Base-by-base conservation (phyloP, 305 asterid species). In the Rubia balearica region DNA sequence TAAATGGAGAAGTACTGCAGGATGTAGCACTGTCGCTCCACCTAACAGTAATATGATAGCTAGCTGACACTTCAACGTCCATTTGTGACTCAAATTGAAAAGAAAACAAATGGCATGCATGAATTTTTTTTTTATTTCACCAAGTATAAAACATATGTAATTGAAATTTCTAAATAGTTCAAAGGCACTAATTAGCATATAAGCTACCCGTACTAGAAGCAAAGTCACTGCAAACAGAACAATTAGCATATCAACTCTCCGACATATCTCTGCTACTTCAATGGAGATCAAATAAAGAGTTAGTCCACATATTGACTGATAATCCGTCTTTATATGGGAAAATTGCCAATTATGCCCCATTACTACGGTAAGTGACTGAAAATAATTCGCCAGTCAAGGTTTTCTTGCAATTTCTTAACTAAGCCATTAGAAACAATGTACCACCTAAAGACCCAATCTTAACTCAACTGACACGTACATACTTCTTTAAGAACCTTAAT, bases 231-330 rank as follows among this genome's bases (percentile, higher is more conserved):
- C 61, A 48, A 46, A 60, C 46, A 24, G 36, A 61, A 69, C 48
- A 16, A 30, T 43, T 43, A 61, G 74, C 48, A 61, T 8, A 70
- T 45, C 46, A 19, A 63, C 21, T 14, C 16, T 11, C 72, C 19
- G 11, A 33, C 56, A 19, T 69, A 36, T 38, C n/a, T 38, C 74
- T 16, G 14, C 75, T 46, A n/a, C 24, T 38, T 21, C 61, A 71
- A 36, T 8, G n/a, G 51, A 30, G n/a, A 17, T 63, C 69, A 71
- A 19, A 30, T 14, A 49, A 53, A 46, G 6, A 36, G 40, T 36
- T 36, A 36, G 53, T 53, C 24, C 59, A 53, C 24, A 6, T 6
- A 53, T 7, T 53, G 22, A 53, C 7, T 53, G 10, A 53, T 53
- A 22, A 17, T 24, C 59, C 19, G 24, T 53, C 4, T n/a, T 3